Base-by-base conservation (phyloP, 192 early-diverging fungal genomes). In the Umbelopsis ramanniana region DNA sequence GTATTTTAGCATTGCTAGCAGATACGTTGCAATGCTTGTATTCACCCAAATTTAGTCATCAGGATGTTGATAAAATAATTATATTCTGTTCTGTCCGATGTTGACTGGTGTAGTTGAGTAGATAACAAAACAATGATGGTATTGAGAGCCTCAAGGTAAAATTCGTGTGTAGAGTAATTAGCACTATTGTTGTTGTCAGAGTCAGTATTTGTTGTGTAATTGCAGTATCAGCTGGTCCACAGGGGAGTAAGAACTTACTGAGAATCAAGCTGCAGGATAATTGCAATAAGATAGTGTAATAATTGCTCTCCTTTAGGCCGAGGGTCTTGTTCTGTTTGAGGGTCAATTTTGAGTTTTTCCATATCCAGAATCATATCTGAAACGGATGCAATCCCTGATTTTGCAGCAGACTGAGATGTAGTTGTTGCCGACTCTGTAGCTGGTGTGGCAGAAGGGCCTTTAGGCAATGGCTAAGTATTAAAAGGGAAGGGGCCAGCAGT, bases 11-110 rank as follows among this genome's bases (percentile, higher is more conserved):
- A 43, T 29, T 29, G 29, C 29, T 29, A 29, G 29, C 29, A 43
- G 11, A 43, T 12, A 7, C 6, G 11, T 43, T 43, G 40, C 8
- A 33, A 70, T 29, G 35, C 55, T 47, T 15, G 7, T 17, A 52
- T 12, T 66, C 69, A 90, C 89, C 85, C 81, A 70, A 90, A 85
- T 19, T 86, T 79, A n/a, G 74, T 52, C 67, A 88, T 67, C n/a
- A 89, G 67, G n/a, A 93, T 69, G 60, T 88, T 85, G 68, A 92
- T 73, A 83, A 92, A 93, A 63, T 89, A 91, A 71, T 89, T 80
- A 66, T 80, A 77, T 48, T 80, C 84, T 14, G 35, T 72, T 21
- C 76, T 48, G 22, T 76, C 75, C 17, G 86, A 47, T 7, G 68
- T 68, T 11, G 71, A 6, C 14, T 80, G 78, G n/a, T 86, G 85